Conservation (phyloP, 176 grass and related monocot genomes). For the Poa pratensis region DNA sequence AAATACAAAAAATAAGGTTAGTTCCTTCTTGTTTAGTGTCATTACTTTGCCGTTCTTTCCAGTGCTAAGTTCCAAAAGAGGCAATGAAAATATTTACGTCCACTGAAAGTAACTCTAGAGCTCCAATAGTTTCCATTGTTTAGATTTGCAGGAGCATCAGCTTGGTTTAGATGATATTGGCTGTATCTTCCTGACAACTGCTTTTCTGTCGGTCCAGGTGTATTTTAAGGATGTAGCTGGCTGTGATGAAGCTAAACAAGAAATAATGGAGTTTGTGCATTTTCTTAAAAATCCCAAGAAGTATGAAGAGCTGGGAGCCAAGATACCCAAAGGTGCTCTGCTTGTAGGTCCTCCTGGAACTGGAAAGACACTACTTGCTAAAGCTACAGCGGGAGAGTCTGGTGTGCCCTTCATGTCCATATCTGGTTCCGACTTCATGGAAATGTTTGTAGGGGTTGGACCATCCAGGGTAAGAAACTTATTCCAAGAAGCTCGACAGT, state of each 20-base stretch:
- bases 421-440: constrained; percentile 87
- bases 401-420: constrained; percentile 76
- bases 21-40: neutral
- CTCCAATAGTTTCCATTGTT: neutral
- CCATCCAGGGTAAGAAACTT: constrained; percentile 76
- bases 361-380: constrained; percentile 85
- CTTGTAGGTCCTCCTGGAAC: constrained; percentile 86
- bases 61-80: neutral
- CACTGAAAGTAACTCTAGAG: neutral
- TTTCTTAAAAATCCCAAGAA: constrained; percentile 78
- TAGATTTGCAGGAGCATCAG: neutral
- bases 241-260: constrained; percentile 87
- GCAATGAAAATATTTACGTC: neutral
- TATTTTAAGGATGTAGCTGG: constrained; percentile 92
- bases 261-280: constrained; percentile 91
- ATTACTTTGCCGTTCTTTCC: neutral
- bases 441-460: constrained; percentile 91
- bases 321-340: constrained; percentile 85
- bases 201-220: constrained; percentile 60
- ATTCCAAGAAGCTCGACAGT: constrained; percentile 74
- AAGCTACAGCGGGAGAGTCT: constrained; percentile 83
- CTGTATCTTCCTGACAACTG: neutral
- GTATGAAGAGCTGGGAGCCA: constrained; percentile 74
- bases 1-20: constrained; percentile 99
- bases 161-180: neutral